Percentiles rank a stretch among this genome's conserved stretches.
Conservation (phyloP, 139 green algal species). For the Chlorella ohadii region DNA sequence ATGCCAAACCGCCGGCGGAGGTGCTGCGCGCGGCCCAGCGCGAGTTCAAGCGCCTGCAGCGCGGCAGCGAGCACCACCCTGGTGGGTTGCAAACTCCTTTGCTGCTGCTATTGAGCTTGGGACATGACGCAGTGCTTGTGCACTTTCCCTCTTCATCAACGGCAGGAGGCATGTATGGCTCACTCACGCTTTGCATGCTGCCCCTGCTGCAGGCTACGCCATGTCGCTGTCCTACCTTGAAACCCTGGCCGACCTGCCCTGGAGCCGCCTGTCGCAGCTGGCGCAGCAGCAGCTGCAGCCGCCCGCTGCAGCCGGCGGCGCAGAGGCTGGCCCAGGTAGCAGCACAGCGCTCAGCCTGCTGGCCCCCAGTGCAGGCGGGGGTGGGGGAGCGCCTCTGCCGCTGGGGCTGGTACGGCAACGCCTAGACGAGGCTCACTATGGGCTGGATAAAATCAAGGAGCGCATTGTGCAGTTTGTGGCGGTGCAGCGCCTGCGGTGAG, state of each 20-base stretch:
- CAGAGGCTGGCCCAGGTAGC: not conserved
- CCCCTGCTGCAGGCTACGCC: conserved; percentile 13
- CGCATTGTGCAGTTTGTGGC: conserved; percentile 98
- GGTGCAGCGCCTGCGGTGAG: conserved; percentile 75
- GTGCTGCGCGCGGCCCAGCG: conserved; percentile 37
- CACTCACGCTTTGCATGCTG: not conserved
- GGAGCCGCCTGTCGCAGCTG: conserved; percentile 61
- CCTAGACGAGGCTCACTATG: conserved; percentile 96
- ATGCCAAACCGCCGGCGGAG: conserved; percentile 26
- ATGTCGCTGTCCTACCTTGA: conserved; percentile 95
- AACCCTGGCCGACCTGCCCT: conserved; percentile 93
- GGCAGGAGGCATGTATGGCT: too few relatives aligned
- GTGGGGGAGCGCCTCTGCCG: not conserved
- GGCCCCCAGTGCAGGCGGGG: too few relatives aligned
- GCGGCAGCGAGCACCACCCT: conserved; percentile 38
- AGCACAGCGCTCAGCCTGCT: too few relatives aligned
- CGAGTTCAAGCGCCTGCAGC: conserved; percentile 39
- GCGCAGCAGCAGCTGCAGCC: not conserved
- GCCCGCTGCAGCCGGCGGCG: too few relatives aligned
- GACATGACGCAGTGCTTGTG: too few relatives aligned
- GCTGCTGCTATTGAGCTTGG: too few relatives aligned
- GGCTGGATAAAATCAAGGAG: conserved; percentile 95
- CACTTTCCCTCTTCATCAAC: too few relatives aligned
- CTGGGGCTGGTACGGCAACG: conserved; percentile 37
- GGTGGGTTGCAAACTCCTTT: not conserved